Evolutionary conservation across 192 early-diverging fungal genomes (phyloP).

Genomic region (Mortierella claussenii): DNA sequence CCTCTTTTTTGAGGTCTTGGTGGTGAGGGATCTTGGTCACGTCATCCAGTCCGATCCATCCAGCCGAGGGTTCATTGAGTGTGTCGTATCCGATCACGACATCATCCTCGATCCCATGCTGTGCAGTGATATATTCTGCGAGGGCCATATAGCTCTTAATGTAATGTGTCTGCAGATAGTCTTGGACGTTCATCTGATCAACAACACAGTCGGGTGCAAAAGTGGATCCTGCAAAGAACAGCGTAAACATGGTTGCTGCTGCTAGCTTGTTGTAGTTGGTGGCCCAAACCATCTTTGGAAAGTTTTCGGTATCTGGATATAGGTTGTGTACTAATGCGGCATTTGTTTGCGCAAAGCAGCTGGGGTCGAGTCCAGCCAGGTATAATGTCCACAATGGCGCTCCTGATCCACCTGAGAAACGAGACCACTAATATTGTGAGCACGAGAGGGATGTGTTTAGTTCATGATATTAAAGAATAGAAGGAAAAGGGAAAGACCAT

Average conservation of each 20-base stretch:
- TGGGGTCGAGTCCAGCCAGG: constrained; percentile 61
- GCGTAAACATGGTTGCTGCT: constrained; percentile 64
- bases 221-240: constrained; percentile 60
- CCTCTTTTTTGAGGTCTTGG: constrained; percentile 60
- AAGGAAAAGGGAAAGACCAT: neutral
- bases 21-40: constrained; percentile 55
- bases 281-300: constrained; percentile 69
- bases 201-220: constrained; percentile 64
- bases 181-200: constrained; percentile 64
- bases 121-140: constrained; percentile 52
- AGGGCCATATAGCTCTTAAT: constrained; percentile 57
- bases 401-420: constrained; percentile 67
- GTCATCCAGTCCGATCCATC: constrained; percentile 58
- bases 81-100: constrained; percentile 67
- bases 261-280: constrained; percentile 70
- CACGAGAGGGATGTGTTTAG: neutral
- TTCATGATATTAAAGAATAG: neutral
- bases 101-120: constrained; percentile 51
- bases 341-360: constrained; percentile 54
- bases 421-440: constrained; percentile 59
- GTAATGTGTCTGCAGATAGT: constrained; percentile 67
- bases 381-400: constrained; percentile 65
- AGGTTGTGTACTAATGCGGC: constrained; percentile 66
- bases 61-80: constrained; percentile 66
- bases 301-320: constrained; percentile 55